Evolutionary conservation across 768 basidiomycete genomes (phyloP), one percentile per base, ranked within the genome.

Genomic region (Tubosaeta sp.): DNA sequence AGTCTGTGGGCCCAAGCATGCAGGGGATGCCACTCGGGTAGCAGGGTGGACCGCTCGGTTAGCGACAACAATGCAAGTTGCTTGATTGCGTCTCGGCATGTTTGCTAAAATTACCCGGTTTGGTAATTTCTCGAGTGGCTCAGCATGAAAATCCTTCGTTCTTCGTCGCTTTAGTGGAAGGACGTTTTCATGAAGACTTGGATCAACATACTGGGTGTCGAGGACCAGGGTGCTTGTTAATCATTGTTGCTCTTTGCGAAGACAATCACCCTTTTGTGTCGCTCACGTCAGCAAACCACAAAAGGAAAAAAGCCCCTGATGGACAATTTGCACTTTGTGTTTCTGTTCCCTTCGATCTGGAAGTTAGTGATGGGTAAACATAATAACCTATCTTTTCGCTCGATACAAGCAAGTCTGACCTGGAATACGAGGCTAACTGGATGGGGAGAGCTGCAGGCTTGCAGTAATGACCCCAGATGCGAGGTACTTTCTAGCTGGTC

Each of bases 31-130:
- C 33, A 34, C 33, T 34, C 33, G 33, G 33, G 10, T 34, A 34
- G 33, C 14, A 8, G 29, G 29, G 29, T 47, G 46, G 19, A 52
- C 65, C 66, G 54, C 66, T 62, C 56, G 62, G 60, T 34, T 34
- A 34, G 33, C 12, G 33, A 34, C 5, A 11, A 34, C 33, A 34
- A 34, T 12, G 33, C 33, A 34, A 11, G 39, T 27, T 52, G 8
- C 13, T 34, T 45, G 66, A 69, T 67, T 67, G 67, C 49, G 37
- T 29, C 29, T 60, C 45, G 7, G 50, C 52, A 64, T 29, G 47
- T 53, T 53, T 54, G 41, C 11, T 6, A 58, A 50, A 59, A 35
- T 46, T 47, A 32, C 48, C 48, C 48, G 12, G 38, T 48, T 41
- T 39, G 38, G 48, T 41, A 48, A 48, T 12, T 22, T 2, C 10